Evolutionary conservation across 306 rosid genomes (phyloP).

Genomic region (Pyrus communis): DNA sequence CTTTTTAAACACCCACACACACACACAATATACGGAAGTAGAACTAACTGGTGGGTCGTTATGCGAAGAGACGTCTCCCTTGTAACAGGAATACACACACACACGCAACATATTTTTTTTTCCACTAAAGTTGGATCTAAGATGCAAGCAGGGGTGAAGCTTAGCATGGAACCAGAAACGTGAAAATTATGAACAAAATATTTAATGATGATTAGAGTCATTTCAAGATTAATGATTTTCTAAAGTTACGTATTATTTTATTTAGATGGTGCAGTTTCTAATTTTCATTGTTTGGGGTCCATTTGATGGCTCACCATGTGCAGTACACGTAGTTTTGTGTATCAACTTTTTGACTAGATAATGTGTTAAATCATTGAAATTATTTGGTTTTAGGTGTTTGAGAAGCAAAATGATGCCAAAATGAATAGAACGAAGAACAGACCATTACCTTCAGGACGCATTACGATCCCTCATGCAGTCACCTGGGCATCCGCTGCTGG

Average conservation of each 20-base stretch:
- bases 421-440: constrained; percentile 79
- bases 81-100: no score
- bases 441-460: constrained; percentile 92
- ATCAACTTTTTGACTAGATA: no score
- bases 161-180: neutral
- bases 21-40: neutral
- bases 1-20: no score
- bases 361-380: neutral
- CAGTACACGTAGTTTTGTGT: neutral
- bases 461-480: constrained; percentile 65
- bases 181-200: neutral
- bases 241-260: neutral
- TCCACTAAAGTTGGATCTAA: neutral
- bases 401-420: constrained; percentile 72
- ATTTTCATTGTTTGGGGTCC: neutral
- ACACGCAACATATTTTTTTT: neutral
- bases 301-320: neutral
- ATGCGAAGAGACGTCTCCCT: no score
- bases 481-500: constrained; percentile 73
- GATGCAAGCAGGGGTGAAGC: neutral
- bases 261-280: neutral
- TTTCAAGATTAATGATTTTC: neutral
- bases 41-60: no score
- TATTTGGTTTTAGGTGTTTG: constrained; percentile 49
- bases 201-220: neutral